phyloP scores from a whole-genome alignment of 1,139 yeast species.

The Pichia norvegensis region DNA sequence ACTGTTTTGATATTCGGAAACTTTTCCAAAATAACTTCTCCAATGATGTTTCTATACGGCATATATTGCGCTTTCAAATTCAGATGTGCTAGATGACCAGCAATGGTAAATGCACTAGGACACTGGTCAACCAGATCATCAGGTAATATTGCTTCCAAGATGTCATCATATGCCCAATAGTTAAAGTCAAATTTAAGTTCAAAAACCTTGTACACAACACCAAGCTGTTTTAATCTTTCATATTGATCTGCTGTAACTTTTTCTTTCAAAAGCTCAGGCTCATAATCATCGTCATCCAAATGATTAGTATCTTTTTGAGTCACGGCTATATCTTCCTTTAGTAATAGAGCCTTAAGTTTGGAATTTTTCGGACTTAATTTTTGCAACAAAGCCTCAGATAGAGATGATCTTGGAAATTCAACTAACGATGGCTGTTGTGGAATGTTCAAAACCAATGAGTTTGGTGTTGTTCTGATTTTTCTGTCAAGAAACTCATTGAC shows the following conservation, averaged over 20 bases:
- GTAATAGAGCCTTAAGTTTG: slow-evolving; percentile 50
- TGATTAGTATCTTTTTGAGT: slow-evolving; percentile 31
- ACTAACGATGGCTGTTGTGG: slow-evolving; percentile 65
- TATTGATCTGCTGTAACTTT: slow-evolving; percentile 38
- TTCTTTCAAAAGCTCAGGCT: slow-evolving; percentile 10
- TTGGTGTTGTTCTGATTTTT: slow-evolving; percentile 4
- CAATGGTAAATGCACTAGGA: slow-evolving; percentile 88
- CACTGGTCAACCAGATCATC: slow-evolving; percentile 59
- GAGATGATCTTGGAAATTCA: slow-evolving; percentile 18
- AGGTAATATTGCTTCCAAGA: slow-evolving; percentile 70
- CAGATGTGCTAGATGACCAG: slow-evolving; percentile 94
- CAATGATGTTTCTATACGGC: slow-evolving; percentile 74
- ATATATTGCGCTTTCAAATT: slow-evolving; percentile 79
- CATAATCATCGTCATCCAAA: slow-evolving; percentile 3
- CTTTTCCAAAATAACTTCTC: slow-evolving; percentile 85
- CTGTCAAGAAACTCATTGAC: slow-evolving; percentile 43
- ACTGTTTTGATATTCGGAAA: slow-evolving; percentile 76
- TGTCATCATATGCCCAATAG: slow-evolving; percentile 87
- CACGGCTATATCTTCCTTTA: slow-evolving; percentile 44
- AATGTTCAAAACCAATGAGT: slow-evolving; percentile 47
- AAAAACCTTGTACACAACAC: slow-evolving; percentile 46
- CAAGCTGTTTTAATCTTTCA: slow-evolving; percentile 39
- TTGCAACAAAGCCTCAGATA: slow-evolving; percentile 15
- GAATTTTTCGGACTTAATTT: slow-evolving; percentile 25
- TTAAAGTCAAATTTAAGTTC: slow-evolving; percentile 55